A percentile compares a stretch with the other conserved stretches of the same genome.
These are phyloP conservation scores for Dendryphion nanum DNA, from an alignment of 2,329 filamentous ascomycete species.

Conservation along the genomic window DNA sequence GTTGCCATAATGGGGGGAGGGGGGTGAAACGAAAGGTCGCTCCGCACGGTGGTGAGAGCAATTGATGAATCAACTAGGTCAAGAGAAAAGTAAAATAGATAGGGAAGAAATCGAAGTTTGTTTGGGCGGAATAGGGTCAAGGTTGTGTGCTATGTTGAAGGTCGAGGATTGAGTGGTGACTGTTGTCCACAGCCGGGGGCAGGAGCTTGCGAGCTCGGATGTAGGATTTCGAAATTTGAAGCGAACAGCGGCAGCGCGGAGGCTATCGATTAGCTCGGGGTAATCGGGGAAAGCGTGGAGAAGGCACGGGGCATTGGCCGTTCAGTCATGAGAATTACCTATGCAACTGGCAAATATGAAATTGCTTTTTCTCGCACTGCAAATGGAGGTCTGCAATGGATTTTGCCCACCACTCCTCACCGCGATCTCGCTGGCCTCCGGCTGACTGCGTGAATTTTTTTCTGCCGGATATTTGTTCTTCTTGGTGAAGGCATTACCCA, in stretches of 20 bases:
- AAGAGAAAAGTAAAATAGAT: too few relatives aligned
- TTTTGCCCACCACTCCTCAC: too few relatives aligned
- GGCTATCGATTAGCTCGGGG: constrained; percentile 18
- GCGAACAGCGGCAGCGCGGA: too few relatives aligned
- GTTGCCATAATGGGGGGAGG: constrained; percentile 35
- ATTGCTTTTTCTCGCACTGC: neutral
- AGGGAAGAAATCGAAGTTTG: neutral
- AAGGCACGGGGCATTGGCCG: neutral
- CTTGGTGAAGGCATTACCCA: constrained; percentile 6
- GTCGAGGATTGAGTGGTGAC: constrained; percentile 11
- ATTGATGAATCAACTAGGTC: too few relatives aligned
- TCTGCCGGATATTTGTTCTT: constrained; percentile 8
- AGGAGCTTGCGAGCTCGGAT: constrained; percentile 25
- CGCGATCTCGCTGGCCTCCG: neutral
- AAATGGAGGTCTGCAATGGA: too few relatives aligned
- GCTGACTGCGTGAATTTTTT: constrained; percentile 7
- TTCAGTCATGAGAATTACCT: neutral
- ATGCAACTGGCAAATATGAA: neutral
- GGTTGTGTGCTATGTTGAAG: neutral
- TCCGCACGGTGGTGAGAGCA: neutral
- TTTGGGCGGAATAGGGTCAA: neutral
- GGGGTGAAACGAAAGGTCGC: neutral
- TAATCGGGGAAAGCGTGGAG: constrained; percentile 30
- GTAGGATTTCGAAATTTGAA: constrained; percentile 2
- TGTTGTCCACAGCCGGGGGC: constrained; percentile 15